These are phyloP conservation scores for Eucalyptus rudis DNA, from an alignment of 345 rosid species.

Conservation along the genomic window DNA sequence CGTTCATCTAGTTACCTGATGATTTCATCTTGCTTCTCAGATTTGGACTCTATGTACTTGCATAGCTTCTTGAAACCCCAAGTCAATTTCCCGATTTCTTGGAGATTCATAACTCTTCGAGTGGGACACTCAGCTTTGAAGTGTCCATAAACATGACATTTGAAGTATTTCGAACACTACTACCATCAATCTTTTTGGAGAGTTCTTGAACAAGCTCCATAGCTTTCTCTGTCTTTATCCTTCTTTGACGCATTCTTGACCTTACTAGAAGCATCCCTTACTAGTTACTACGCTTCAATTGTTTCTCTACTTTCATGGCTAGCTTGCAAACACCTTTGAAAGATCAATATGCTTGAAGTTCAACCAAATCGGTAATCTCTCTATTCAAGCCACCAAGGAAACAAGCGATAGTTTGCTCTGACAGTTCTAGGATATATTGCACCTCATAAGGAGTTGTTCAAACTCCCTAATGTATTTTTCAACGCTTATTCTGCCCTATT, in stretches of 20 bases:
- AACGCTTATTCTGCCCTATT: neutral
- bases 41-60: neutral
- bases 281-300: too few relatives aligned
- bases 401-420: neutral
- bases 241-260: neutral
- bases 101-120: neutral
- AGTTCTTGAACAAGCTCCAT: neutral
- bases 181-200: neutral
- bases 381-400: neutral
- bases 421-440: neutral
- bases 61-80: neutral
- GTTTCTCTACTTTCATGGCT: neutral
- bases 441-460: neutral
- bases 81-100: neutral
- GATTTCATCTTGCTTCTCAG: neutral
- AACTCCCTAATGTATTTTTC: neutral
- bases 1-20: neutral
- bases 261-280: neutral
- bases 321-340: neutral
- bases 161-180: neutral
- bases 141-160: neutral
- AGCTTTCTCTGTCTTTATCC: neutral
- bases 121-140: neutral
- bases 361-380: neutral
- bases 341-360: neutral